These are phyloP conservation scores for Suhomyces canberraensis DNA, from an alignment of 805 yeast species.

Conservation along the genomic window DNA sequence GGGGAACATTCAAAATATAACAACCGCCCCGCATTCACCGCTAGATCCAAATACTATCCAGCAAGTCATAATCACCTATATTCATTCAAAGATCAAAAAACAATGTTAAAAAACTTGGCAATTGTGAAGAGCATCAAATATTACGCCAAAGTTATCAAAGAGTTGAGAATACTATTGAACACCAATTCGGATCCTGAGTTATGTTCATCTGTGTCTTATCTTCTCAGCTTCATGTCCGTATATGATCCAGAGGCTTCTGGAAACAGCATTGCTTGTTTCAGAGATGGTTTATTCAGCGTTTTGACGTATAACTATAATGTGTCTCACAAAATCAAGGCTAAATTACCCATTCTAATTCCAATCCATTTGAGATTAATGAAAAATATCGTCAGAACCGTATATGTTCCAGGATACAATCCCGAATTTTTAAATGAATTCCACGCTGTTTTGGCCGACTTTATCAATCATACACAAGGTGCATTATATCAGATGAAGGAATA, in stretches of 20 bases:
- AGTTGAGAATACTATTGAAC: slow-evolving; percentile 28
- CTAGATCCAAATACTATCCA: too few relatives aligned
- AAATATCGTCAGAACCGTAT: slow-evolving; percentile 31
- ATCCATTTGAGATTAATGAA: slow-evolving; percentile 33
- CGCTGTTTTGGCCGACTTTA: slow-evolving; percentile 23
- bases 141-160: slow-evolving; percentile 34
- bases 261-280: slow-evolving; percentile 34
- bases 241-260: slow-evolving; percentile 43
- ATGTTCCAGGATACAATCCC: slow-evolving; percentile 35
- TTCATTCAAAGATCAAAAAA: slow-evolving; percentile 7
- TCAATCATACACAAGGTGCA: slow-evolving; percentile 7
- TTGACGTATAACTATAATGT: slow-evolving; percentile 24
- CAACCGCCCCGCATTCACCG: too few relatives aligned
- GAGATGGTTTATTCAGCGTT: slow-evolving; percentile 39
- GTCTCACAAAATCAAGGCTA: slow-evolving; percentile 9
- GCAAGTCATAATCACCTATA: not conserved
- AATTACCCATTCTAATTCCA: slow-evolving; percentile 20
- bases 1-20: slow-evolving; percentile 10
- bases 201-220: slow-evolving; percentile 34
- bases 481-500: not conserved
- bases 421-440: slow-evolving; percentile 28
- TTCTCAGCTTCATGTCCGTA: slow-evolving; percentile 38
- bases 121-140: slow-evolving; percentile 33
- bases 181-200: slow-evolving; percentile 26
- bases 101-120: slow-evolving; percentile 22